Percentiles rank a stretch among this genome's conserved stretches.
phyloP scores from a whole-genome alignment of 1,139 yeast species.

The Geotrichum fermentans region DNA sequence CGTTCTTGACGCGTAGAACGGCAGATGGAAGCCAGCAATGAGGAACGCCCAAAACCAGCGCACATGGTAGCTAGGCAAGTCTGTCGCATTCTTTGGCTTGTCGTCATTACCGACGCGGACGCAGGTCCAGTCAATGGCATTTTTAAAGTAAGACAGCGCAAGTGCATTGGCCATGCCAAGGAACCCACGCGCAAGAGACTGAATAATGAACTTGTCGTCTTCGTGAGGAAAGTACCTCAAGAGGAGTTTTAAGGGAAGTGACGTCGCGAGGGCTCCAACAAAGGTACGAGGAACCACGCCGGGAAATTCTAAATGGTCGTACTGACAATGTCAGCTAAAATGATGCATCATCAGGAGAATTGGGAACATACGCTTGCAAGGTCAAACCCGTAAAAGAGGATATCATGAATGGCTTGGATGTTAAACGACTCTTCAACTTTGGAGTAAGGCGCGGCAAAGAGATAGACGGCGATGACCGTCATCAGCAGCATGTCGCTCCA shows the following conservation, averaged over 20 bases:
- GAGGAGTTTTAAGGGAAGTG: constrained; percentile 43
- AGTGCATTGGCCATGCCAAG: constrained; percentile 35
- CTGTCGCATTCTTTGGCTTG: constrained; percentile 1
- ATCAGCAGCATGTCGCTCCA: constrained; percentile 25
- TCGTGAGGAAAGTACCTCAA: constrained; percentile 30
- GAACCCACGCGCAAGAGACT: constrained; percentile 37
- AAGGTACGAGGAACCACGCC: constrained; percentile 89
- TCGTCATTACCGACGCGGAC: constrained; percentile 19
- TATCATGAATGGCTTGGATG: constrained; percentile 83
- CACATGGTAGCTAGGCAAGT: constrained; percentile 23
- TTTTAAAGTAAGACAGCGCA: constrained; percentile 31
- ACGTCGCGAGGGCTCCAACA: constrained; percentile 61
- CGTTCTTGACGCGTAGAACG: constrained; percentile 73
- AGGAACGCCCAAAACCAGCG: constrained; percentile 56
- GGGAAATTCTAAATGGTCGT: constrained; percentile 75
- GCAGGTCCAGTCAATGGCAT: constrained; percentile 24
- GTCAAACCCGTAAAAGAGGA: constrained; percentile 57
- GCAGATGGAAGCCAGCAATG: constrained; percentile 69
- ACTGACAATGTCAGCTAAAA: constrained; percentile 32
- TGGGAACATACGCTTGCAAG: constrained; percentile 21
- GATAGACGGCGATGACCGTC: constrained; percentile 35
- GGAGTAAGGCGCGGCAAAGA: constrained; percentile 67
- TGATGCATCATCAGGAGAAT: not conserved
- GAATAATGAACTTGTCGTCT: constrained; percentile 38
- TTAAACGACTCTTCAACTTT: constrained; percentile 95